phyloP scores from a whole-genome alignment of 2,329 filamentous ascomycete genomes.

The Penicillium crustosum region DNA sequence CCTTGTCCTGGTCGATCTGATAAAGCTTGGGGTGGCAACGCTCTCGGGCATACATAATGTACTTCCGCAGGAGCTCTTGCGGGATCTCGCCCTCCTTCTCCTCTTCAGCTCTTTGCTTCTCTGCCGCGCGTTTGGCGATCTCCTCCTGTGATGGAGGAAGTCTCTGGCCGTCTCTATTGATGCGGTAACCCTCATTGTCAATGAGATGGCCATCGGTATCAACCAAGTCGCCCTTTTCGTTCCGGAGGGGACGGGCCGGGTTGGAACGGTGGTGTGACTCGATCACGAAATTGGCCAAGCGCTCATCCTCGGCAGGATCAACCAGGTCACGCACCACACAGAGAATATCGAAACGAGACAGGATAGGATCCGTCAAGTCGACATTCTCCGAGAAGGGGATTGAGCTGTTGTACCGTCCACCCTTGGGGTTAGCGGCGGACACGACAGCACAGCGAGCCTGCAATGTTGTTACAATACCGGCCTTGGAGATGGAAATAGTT shows the following conservation, averaged over 20 bases:
- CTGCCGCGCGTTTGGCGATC: conserved; percentile 37
- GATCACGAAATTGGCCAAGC: conserved; percentile 90
- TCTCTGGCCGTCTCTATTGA: conserved; percentile 47
- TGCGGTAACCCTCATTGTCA: conserved; percentile 59
- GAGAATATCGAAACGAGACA: conserved; percentile 97
- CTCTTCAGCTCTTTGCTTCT: conserved; percentile 49
- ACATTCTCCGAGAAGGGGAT: conserved; percentile 96
- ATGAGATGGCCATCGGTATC: conserved; percentile 54
- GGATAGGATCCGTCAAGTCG: conserved; percentile 91
- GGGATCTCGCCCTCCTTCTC: conserved; percentile 71
- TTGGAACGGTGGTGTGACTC: conserved; percentile 91
- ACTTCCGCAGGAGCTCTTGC: conserved; percentile 89
- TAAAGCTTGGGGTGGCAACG: conserved; percentile 89
- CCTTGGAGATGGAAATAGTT: conserved; percentile 98
- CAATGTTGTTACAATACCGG: conserved; percentile 94
- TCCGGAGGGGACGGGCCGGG: conserved; percentile 56
- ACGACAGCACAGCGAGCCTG: conserved; percentile 96
- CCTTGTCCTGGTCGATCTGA: conserved; percentile 96
- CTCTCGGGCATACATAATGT: conserved; percentile 92
- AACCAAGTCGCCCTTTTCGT: conserved; percentile 46
- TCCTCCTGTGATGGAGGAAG: conserved; percentile 48
- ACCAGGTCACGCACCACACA: conserved; percentile 96
- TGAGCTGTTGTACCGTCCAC: conserved; percentile 93
- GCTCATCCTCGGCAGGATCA: conserved; percentile 87
- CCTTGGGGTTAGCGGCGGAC: conserved; percentile 93